Conservation (phyloP, 495 filamentous ascomycete species). For the Neurospora sp. region DNA sequence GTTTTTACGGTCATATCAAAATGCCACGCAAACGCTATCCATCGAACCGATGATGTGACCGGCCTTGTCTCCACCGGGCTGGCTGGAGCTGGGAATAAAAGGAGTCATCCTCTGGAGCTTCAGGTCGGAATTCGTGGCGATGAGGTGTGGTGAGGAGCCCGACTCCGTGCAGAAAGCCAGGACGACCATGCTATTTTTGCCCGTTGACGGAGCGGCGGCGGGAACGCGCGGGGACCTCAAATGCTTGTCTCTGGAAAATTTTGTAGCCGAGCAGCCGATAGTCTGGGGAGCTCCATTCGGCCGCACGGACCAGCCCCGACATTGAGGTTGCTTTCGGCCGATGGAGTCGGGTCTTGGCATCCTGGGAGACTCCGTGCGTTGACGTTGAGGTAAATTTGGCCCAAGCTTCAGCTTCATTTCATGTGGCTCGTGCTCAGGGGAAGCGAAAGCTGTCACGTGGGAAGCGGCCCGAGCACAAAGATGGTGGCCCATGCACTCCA, state of each 20-base stretch:
- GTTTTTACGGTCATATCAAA: not conserved
- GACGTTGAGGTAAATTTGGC: not conserved
- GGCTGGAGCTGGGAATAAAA: not conserved
- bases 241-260: not conserved
- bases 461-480: not conserved
- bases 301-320: not conserved
- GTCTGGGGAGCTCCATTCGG: not conserved
- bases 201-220: not conserved
- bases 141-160: not conserved
- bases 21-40: constrained; percentile 5
- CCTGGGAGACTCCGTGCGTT: no score
- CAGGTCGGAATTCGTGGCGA: not conserved
- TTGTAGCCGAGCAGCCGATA: not conserved
- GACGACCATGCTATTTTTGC: not conserved
- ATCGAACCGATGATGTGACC: constrained; percentile 14
- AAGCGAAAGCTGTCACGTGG: not conserved
- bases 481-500: not conserved
- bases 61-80: constrained; percentile 4
- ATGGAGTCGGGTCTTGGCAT: not conserved
- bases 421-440: not conserved
- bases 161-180: not conserved
- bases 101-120: not conserved
- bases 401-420: not conserved
- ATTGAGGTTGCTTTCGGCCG: not conserved
- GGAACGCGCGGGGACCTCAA: not conserved